Evolutionary conservation across 2,329 filamentous ascomycete genomes (phyloP), one percentile per base, ranked within the genome.

Genomic region (Claviceps sp.): DNA sequence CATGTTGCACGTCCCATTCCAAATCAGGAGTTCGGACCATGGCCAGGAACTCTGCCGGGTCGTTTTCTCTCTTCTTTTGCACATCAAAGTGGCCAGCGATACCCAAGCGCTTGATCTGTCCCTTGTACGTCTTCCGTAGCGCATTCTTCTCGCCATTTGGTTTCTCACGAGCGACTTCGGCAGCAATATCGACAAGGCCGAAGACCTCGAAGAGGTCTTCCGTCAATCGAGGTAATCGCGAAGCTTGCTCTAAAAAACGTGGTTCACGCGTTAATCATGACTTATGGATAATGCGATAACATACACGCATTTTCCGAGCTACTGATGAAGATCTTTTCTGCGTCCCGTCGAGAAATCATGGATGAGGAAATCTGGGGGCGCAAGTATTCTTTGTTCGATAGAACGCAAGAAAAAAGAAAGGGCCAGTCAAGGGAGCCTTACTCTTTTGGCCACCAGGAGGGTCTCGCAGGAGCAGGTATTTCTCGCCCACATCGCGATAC

Each of bases 61-160:
- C 70, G 40, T 73, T 69, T 20, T 71, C 67, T 43, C 80, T 76
- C 59, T 78, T 76, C 67, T 79, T 81, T 50, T 65, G 63, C 16
- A 68, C 67, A 58, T 84, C 80, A 58, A 82, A 84, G 54, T 79
- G 76, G 9, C 81, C 81, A 50, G 74, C 75, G 26, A 84, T 71
- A 38, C 78, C 78, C 36, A 84, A 67, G 46, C 74, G 75, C 70
- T 84, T 84, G 63, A 84, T 80, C 57, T 84, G 78, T 50, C 79
- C 79, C 65, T 84, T 84, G 70, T 84, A 84, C 16, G 80, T 83
- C 63, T 84, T 84, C 26, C 81, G 75, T 48, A 84, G 70, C 56
- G 77, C 78, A 61, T 84, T 84, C 71, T 83, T 84, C 63, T 82
- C 77, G 57, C 81, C 81, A 62, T 81, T 81, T 14, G 79, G 78